Conservation (phyloP, 495 filamentous ascomycete species). For the Trichoderma reesei region DNA sequence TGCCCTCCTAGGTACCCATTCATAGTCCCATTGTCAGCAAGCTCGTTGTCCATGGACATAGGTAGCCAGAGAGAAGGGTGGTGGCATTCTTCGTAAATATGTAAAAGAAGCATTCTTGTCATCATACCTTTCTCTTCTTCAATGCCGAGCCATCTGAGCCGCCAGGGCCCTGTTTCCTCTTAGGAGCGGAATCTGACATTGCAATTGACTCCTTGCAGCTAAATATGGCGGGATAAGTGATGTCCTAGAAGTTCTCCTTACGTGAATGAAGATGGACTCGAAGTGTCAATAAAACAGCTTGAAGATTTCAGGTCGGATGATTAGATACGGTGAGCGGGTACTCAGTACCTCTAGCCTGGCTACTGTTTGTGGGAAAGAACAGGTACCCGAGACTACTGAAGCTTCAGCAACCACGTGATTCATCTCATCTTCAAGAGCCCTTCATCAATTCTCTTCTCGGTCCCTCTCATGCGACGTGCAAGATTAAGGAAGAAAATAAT, state of each 20-base stretch:
- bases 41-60: not conserved
- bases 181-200: not conserved
- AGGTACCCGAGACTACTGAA: not conserved
- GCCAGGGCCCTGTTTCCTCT: constrained; percentile 6
- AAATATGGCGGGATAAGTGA: not conserved
- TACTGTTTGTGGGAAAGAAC: not conserved
- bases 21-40: not conserved
- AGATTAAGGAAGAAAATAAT: not conserved
- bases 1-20: constrained; percentile 29
- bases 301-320: not conserved
- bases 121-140: constrained; percentile 25
- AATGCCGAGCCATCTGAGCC: constrained; percentile 14
- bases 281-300: not conserved
- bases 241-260: not conserved
- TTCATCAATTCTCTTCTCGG: too few species aligned
- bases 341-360: not conserved
- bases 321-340: not conserved
- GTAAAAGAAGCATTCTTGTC: not conserved
- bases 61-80: not conserved
- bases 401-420: too few species aligned
- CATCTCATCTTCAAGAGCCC: too few species aligned
- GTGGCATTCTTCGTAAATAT: not conserved
- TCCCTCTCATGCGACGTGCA: too few species aligned
- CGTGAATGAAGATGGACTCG: not conserved
- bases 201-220: not conserved